Evolutionary conservation across 129 eudicot species (phyloP).

Genomic region (Erigeron canadensis): DNA sequence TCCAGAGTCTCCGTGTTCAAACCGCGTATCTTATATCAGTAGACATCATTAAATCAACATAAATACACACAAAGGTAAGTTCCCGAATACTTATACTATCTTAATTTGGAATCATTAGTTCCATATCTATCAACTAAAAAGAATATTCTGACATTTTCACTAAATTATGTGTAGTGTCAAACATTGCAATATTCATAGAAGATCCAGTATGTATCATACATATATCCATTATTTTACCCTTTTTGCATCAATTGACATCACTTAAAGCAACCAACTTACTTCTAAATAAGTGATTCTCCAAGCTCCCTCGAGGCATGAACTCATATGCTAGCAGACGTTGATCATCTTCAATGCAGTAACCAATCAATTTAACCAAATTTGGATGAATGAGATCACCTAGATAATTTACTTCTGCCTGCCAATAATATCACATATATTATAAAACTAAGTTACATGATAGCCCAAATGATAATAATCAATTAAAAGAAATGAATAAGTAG

Average conservation of each 20-base stretch:
- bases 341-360: constrained; percentile 97
- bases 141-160: neutral
- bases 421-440: constrained; percentile 8
- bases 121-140: neutral
- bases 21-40: neutral
- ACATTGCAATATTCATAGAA: neutral
- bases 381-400: constrained; percentile 90
- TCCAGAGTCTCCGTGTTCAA: no score
- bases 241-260: neutral
- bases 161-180: neutral
- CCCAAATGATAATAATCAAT: neutral
- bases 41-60: neutral
- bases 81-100: neutral
- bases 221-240: neutral
- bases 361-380: constrained; percentile 88
- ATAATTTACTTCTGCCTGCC: constrained; percentile 94
- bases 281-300: constrained; percentile 91
- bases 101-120: neutral
- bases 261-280: constrained; percentile 45
- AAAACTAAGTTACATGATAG: neutral
- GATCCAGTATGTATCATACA: neutral
- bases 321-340: constrained; percentile 91
- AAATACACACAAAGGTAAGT: neutral
- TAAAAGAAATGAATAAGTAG: constrained; percentile 9
- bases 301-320: constrained; percentile 97